These are phyloP conservation scores for Leccinum rimulosum DNA, from an alignment of 768 basidiomycete genomes.

Conservation along the genomic window DNA sequence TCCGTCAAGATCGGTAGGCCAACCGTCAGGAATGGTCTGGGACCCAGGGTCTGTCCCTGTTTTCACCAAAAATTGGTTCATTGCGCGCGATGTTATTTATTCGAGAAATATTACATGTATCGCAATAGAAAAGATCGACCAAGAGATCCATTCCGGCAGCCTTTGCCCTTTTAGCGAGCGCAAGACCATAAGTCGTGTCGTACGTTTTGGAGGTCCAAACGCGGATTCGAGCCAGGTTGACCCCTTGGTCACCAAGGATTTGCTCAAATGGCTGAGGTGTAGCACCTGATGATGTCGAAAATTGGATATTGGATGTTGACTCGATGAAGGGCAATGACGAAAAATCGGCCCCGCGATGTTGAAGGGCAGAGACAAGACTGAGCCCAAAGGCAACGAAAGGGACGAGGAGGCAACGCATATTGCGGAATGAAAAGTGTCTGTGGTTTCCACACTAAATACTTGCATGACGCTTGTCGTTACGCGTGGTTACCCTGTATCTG, in stretches of 20 bases:
- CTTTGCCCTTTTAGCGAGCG: conserved; percentile 11
- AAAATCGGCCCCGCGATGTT: conserved; percentile 13
- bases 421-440: neutral
- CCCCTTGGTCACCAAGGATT: conserved; percentile 7
- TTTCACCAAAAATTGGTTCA: neutral
- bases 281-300: neutral
- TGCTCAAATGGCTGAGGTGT: conserved; percentile 7
- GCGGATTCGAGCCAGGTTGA: conserved; percentile 17
- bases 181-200: conserved; percentile 8
- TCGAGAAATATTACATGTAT: conserved; percentile 8
- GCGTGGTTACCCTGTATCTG: neutral
- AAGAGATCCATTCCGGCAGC: conserved; percentile 13
- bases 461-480: neutral
- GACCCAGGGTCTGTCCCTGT: conserved; percentile 8
- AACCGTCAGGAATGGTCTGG: conserved; percentile 13
- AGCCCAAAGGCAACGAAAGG: neutral
- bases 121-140: conserved; percentile 10
- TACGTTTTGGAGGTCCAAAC: conserved; percentile 12
- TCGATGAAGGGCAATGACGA: conserved; percentile 17
- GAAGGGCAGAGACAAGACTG: conserved; percentile 9
- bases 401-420: neutral
- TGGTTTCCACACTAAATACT: neutral
- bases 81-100: neutral
- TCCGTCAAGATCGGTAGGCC: conserved; percentile 14
- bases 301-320: conserved; percentile 1